These are phyloP conservation scores for Colletotrichum neosansevieriae DNA, from an alignment of 2,329 filamentous ascomycete species.

Conservation along the genomic window DNA sequence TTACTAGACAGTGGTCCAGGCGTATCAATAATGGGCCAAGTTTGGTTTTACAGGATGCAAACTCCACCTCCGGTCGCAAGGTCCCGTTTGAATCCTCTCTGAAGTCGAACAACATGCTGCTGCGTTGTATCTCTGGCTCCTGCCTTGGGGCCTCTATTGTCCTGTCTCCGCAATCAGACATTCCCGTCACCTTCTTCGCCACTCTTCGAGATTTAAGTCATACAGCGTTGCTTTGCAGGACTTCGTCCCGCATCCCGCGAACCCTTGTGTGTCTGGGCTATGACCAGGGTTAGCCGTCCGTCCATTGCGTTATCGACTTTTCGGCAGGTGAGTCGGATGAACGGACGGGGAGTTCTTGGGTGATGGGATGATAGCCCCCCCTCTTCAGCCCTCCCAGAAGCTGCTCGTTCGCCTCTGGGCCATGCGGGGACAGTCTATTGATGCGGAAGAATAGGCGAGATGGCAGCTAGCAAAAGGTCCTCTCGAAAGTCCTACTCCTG, in stretches of 20 bases:
- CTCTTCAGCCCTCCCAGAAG: neutral
- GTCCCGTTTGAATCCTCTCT: conserved; percentile 2
- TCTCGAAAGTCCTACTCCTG: conserved; percentile 28
- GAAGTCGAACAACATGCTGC: neutral
- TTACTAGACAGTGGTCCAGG: conserved; percentile 21
- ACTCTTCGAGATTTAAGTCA: neutral
- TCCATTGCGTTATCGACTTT: conserved; percentile 33
- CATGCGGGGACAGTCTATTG: conserved; percentile 6
- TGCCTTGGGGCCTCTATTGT: neutral
- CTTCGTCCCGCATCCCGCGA: neutral
- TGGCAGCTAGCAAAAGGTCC: conserved; percentile 36
- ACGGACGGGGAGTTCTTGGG: conserved; percentile 8
- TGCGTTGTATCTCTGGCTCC: neutral
- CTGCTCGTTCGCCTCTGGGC: neutral
- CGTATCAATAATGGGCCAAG: conserved; percentile 21
- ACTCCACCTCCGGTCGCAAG: neutral
- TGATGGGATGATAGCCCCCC: conserved; percentile 1
- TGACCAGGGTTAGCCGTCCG: neutral
- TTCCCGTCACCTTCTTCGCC: neutral
- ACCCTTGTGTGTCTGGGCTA: neutral
- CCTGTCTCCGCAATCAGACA: neutral
- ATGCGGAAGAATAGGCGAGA: conserved; percentile 14
- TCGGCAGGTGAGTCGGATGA: conserved; percentile 29
- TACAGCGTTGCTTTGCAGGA: conserved; percentile 23
- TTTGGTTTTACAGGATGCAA: neutral